Base-by-base conservation (phyloP, 306 rosid genomes). In the Fragaria nilgerrensis region DNA sequence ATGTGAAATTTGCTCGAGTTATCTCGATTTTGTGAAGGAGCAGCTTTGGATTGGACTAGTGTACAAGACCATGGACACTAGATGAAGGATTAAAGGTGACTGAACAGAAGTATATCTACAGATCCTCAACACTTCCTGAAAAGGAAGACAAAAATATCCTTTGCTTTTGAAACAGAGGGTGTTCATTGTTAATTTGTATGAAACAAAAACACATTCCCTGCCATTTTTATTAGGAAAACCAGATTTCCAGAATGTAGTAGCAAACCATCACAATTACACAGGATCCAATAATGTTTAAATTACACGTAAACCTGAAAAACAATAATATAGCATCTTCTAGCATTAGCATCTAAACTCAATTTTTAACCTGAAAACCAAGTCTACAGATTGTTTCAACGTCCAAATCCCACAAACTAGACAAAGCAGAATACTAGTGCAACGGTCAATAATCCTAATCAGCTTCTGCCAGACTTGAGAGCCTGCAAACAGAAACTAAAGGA, bases 341-440 rank as follows among this genome's bases (percentile, higher is more conserved):
- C 68, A 63, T 7, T 52, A 82, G 79, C 34, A 73, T 45, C 63
- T 73, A 61, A n/a, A 58, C 80, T 34, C 19, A 59, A 66, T 43
- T 29, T 70, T 2, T 55, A 80, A 69, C 73, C 70, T 69, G 16
- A 32, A 72, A 61, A 79, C 74, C 65, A 68, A 65, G 85, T 67
- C 78, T 34, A 73, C 77, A 55, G 16, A 67, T 23, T 19, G 48
- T 69, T 27, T 64, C 72, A 73, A 77, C 52, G 77, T 79, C 66
- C 66, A 75, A 27, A 27, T 3, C 4, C 20, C 41, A 62, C 68
- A 5, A 29, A 62, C n/a, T 68, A 75, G 65, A 80, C 70, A 70
- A 75, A 69, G 67, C 68, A 73, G n/a, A 75, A 64, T 49, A 70
- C 59, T 63, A 63, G 32, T n/a, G n/a, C n/a, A n/a, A n/a, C n/a